Percentiles rank a stretch among this genome's conserved stretches.
Evolutionary conservation across 805 yeast species (phyloP).

Genomic region (Monosporozyma siamensis): DNA sequence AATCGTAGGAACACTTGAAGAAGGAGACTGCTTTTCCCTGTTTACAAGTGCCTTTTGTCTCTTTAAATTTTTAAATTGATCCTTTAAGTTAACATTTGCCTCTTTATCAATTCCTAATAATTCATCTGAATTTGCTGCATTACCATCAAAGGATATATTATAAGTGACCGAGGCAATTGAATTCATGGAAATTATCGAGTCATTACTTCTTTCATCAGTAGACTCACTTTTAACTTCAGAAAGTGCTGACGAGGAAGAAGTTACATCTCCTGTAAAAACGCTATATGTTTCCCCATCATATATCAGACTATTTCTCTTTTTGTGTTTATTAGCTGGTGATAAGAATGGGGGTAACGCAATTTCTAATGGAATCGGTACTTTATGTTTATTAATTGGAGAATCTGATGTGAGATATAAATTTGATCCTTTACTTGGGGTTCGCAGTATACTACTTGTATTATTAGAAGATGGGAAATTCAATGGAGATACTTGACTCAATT

Average conservation of each 20-base stretch:
- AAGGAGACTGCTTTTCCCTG: too few relatives aligned
- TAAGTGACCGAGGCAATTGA: conserved; percentile 25
- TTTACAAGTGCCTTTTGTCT: conserved; percentile 5
- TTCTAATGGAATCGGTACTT: conserved; percentile 33
- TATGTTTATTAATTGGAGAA: conserved; percentile 29
- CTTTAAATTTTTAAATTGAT: conserved; percentile 22
- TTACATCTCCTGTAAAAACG: conserved; percentile 12
- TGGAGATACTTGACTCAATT: conserved; percentile 8
- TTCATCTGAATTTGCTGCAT: conserved; percentile 14
- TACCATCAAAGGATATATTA: conserved; percentile 21
- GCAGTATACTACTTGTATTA: background rate
- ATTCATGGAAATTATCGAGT: conserved; percentile 7
- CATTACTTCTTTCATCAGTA: background rate
- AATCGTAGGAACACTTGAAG: too few relatives aligned
- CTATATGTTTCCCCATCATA: conserved; percentile 33
- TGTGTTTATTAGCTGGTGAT: conserved; percentile 29
- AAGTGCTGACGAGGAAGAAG: background rate
- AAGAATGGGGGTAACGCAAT: conserved; percentile 31
- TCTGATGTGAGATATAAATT: conserved; percentile 29
- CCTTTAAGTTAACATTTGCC: conserved; percentile 27
- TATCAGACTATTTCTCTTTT: conserved; percentile 23
- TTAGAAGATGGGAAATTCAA: conserved; percentile 10
- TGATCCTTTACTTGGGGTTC: conserved; percentile 2
- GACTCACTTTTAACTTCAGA: background rate
- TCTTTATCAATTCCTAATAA: conserved; percentile 25